Evolutionary conservation across 2,329 filamentous ascomycete genomes (phyloP), one percentile per base, ranked within the genome.

Genomic region (Aspergillus sp.): DNA sequence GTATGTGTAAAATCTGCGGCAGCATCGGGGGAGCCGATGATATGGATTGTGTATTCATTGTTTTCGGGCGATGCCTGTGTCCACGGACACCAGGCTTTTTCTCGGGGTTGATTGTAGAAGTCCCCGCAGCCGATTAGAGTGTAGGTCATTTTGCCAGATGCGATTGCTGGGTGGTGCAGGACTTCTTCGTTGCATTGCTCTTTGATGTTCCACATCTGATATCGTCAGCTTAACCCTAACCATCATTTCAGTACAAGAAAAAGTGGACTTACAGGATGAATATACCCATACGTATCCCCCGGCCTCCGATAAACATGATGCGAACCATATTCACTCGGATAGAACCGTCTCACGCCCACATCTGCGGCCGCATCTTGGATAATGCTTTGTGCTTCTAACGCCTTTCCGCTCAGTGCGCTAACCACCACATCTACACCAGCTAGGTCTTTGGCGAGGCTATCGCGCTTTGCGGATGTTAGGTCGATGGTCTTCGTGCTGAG

Each of bases 51-150:
- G 47, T 62, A 62, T 4, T 53, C 48, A 19, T 53, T 46, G 32
- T 35, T 15, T 13, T n/a, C 13, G 32, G 32, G 32, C 4, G 32
- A 35, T 3, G 41, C 45, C 9, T 60, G 54, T 1, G 54, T 58
- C 60, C 61, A 61, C 2, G 58, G 60, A 45, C 58, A 65, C 54
- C 56, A 61, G 4, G 53, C 49, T 2, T 48, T 45, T 42, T 66
- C 60, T n/a, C 56, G 54, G 19, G 52, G 45, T 49, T 61, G 56
- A 50, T 65, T 57, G 47, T 63, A 64, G 43, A 62, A 61, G 27
- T 64, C 59, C 17, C 62, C 61, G 47, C 61, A 63, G 43, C 62
- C 58, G 49, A 65, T 61, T 12, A 64, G 43, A 3, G 61, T 66
- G 49, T 61, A 65, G 15, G 52, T 54, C 57, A 62, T 63, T 30